phyloP scores from a whole-genome alignment of 2,329 filamentous ascomycete species.

The Zopfia rhizophila region DNA sequence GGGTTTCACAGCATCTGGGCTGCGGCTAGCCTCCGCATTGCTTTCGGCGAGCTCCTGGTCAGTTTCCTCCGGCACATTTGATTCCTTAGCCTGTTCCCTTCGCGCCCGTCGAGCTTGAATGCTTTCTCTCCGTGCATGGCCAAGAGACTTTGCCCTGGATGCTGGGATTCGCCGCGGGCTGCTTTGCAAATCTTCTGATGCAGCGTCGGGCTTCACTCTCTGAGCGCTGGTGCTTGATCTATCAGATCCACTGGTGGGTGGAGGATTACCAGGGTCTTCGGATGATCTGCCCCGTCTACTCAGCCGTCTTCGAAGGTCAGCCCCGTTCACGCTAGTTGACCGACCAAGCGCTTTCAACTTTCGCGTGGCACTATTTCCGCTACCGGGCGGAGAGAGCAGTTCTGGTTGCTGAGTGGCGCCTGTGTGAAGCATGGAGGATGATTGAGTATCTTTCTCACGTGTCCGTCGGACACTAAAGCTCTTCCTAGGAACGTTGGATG shows the following conservation, averaged over 20 bases:
- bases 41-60: slow-evolving; percentile 76
- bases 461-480: slow-evolving; percentile 84
- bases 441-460: slow-evolving; percentile 63
- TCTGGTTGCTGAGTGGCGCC: slow-evolving; percentile 77
- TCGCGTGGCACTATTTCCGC: slow-evolving; percentile 67
- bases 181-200: slow-evolving; percentile 60
- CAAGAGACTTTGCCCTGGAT: slow-evolving; percentile 81
- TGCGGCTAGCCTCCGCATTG: slow-evolving; percentile 64
- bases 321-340: slow-evolving; percentile 92
- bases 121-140: slow-evolving; percentile 88
- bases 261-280: slow-evolving; percentile 68
- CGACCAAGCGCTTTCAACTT: slow-evolving; percentile 77
- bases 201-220: slow-evolving; percentile 60
- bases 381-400: slow-evolving; percentile 78
- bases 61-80: slow-evolving; percentile 90
- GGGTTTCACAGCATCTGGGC: slow-evolving; percentile 86
- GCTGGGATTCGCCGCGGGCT: slow-evolving; percentile 43
- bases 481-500: slow-evolving; percentile 74
- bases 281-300: slow-evolving; percentile 66
- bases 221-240: slow-evolving; percentile 68
- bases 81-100: slow-evolving; percentile 76
- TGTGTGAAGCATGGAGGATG: slow-evolving; percentile 60
- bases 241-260: slow-evolving; percentile 81
- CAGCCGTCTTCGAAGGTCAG: slow-evolving; percentile 77
- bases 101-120: slow-evolving; percentile 85